A percentile compares a stretch with the other conserved stretches of the same genome.
These are phyloP conservation scores for Chrysophaeum taylorii DNA, from an alignment of 352 stramenopile species.

Conservation along the genomic window DNA sequence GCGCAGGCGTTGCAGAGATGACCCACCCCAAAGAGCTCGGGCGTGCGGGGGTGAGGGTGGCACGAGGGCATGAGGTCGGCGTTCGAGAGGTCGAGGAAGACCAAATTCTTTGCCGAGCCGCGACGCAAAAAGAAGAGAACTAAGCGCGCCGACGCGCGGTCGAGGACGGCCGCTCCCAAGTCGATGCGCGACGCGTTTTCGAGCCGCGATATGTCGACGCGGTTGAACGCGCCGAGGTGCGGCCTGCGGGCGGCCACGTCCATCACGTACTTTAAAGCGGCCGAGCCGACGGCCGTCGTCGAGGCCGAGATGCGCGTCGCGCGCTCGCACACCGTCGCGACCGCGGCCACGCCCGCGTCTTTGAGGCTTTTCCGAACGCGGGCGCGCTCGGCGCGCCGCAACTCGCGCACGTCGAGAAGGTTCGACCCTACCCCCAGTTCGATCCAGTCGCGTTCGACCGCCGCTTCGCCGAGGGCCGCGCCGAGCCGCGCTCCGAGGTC, in stretches of 20 bases:
- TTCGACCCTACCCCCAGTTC: not conserved
- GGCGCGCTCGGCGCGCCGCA: not conserved
- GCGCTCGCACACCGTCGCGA: not conserved
- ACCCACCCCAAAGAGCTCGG: slow-evolving; percentile 2
- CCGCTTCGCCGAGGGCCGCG: not conserved
- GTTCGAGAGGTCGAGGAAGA: not conserved
- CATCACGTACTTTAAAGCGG: not conserved
- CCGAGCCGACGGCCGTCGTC: not conserved
- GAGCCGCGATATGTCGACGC: not conserved
- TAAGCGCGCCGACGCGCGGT: not conserved
- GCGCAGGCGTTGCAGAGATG: slow-evolving; percentile 15
- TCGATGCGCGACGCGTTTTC: not conserved
- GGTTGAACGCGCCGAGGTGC: not conserved
- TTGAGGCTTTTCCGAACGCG: not conserved
- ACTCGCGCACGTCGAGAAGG: not conserved
- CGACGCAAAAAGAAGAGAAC: not conserved
- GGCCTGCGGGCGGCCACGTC: not conserved
- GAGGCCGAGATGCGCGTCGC: not conserved
- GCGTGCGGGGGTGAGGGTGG: slow-evolving; percentile 1
- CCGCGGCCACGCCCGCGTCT: not conserved
- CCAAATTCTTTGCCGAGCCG: not conserved
- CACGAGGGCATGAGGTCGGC: not conserved
- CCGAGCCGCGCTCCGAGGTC: not conserved
- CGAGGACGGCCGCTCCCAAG: not conserved
- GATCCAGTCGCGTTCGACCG: not conserved